Evolutionary conservation across 2,329 filamentous ascomycete genomes (phyloP).

Genomic region (Paraconiothyrium brasiliense): DNA sequence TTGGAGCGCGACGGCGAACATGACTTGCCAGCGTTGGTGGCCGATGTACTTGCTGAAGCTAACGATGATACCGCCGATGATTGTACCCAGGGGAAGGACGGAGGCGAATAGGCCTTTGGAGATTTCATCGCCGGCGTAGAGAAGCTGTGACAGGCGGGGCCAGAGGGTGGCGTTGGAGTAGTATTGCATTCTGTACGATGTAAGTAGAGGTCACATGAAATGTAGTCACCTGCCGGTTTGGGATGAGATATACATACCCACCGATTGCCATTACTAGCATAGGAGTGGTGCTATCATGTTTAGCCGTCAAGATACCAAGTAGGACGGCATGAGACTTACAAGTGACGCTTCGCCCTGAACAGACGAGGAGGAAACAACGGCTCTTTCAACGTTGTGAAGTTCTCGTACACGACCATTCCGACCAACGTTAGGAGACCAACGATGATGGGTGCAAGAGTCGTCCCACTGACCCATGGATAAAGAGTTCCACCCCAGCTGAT

Average conservation of each 20-base stretch:
- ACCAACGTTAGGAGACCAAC: conserved; percentile 36
- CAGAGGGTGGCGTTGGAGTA: conserved; percentile 43
- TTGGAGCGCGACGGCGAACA: conserved; percentile 37
- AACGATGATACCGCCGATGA: conserved; percentile 41
- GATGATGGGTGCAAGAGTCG: conserved; percentile 35
- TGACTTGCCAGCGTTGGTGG: conserved; percentile 41
- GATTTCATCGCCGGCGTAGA: conserved; percentile 40
- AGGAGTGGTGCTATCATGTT: conserved; percentile 26
- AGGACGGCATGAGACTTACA: conserved; percentile 10
- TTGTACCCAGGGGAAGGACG: conserved; percentile 37
- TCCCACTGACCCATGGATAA: conserved; percentile 37
- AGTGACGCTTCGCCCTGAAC: conserved; percentile 38
- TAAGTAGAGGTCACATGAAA: too few relatives aligned
- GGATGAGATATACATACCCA: conserved; percentile 12
- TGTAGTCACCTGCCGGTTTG: too few relatives aligned
- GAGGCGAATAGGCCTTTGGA: conserved; percentile 40
- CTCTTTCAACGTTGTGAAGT: conserved; percentile 32
- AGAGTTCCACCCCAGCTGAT: conserved; percentile 38
- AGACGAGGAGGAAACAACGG: conserved; percentile 43
- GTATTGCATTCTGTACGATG: conserved; percentile 32
- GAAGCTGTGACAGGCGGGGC: conserved; percentile 37
- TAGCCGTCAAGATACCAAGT: not conserved
- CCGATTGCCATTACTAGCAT: conserved; percentile 45
- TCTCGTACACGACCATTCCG: conserved; percentile 36
- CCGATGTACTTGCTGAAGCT: conserved; percentile 40